These are phyloP conservation scores for Castanopsis chinensis DNA, from an alignment of 306 rosid species.

Conservation along the genomic window DNA sequence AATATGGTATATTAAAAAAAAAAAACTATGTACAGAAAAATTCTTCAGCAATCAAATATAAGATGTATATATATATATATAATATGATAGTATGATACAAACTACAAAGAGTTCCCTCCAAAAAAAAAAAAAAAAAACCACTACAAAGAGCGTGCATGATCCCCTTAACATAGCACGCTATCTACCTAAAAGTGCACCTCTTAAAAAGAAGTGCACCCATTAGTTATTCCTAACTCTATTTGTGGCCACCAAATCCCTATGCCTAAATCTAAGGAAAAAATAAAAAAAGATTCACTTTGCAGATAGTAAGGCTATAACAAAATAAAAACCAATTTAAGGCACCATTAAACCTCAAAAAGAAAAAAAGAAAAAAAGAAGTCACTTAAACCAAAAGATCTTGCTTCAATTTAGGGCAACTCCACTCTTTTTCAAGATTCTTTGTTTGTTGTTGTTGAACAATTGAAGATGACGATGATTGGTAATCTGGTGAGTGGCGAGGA, in stretches of 20 bases:
- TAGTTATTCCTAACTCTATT: constrained; percentile 32
- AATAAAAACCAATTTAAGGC: constrained; percentile 22
- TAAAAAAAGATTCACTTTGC: not conserved
- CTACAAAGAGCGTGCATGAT: constrained; percentile 17
- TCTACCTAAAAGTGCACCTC: constrained; percentile 9
- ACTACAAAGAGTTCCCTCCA: constrained; percentile 19
- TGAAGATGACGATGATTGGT: constrained; percentile 44
- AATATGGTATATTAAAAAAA: not conserved
- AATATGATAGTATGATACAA: constrained; percentile 6
- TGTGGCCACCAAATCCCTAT: constrained; percentile 27
- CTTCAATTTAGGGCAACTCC: constrained; percentile 33
- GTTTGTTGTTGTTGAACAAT: constrained; percentile 8
- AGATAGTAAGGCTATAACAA: constrained; percentile 8
- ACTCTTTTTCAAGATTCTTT: constrained; percentile 19
- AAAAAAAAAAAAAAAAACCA: no score
- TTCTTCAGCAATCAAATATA: constrained; percentile 6
- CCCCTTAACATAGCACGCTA: constrained; percentile 13
- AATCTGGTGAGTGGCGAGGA: constrained; percentile 23
- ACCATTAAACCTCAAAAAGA: not conserved
- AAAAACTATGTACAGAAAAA: not conserved
- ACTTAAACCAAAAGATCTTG: constrained; percentile 50
- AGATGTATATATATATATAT: constrained; percentile 23
- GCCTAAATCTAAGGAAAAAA: constrained; percentile 19
- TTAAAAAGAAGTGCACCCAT: constrained; percentile 27
- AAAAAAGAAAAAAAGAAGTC: not conserved